Evolutionary conservation across 805 yeast species (phyloP).

Genomic region (Komagataella populi): DNA sequence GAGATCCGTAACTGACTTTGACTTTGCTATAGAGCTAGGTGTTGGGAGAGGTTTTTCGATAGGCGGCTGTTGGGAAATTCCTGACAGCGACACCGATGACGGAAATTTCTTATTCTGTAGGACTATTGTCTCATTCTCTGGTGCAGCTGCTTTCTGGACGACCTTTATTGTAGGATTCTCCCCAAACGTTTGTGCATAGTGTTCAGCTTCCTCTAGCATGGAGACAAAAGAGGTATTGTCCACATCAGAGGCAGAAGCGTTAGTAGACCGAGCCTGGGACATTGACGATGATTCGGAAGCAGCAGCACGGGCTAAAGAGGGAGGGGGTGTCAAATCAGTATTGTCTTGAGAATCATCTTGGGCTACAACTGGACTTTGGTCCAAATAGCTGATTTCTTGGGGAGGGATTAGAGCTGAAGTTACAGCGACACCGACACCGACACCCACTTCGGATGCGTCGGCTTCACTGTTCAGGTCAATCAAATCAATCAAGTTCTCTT

Average conservation of each 20-base stretch:
- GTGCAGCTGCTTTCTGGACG: background rate
- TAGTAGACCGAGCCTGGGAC: background rate
- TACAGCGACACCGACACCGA: background rate
- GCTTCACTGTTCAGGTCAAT: conserved; percentile 8
- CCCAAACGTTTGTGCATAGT: background rate
- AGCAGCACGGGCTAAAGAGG: background rate
- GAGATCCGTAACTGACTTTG: background rate
- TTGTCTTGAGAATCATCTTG: background rate
- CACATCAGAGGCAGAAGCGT: background rate
- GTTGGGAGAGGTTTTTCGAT: background rate
- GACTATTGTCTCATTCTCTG: background rate
- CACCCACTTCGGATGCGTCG: conserved; percentile 6
- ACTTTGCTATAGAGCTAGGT: background rate
- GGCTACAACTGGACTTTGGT: background rate
- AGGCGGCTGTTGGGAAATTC: background rate
- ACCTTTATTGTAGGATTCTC: background rate
- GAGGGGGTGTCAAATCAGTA: background rate
- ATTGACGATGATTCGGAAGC: background rate
- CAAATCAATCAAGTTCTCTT: conserved; percentile 1
- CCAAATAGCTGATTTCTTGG: background rate
- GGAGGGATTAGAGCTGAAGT: background rate
- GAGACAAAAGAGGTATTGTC: background rate
- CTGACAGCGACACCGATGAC: background rate
- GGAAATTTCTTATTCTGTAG: background rate
- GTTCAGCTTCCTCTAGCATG: background rate